phyloP scores from a whole-genome alignment of 129 eudicot species.

The Flaveria linearis region DNA sequence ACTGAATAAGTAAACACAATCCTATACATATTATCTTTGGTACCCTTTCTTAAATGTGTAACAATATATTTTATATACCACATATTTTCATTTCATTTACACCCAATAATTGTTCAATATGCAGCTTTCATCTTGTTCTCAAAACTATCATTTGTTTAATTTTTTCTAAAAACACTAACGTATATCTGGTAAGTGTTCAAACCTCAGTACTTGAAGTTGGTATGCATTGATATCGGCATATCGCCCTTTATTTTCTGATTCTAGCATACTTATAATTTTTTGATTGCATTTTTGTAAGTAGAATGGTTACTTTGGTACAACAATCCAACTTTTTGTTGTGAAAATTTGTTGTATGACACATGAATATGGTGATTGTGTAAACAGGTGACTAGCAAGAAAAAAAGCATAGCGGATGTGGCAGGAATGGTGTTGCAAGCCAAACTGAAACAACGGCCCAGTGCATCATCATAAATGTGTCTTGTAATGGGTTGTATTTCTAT shows the following conservation, averaged over 20 bases:
- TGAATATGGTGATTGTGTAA: constrained; percentile 2
- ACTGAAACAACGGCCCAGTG: constrained; percentile 60
- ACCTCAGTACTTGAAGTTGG: constrained; percentile 10
- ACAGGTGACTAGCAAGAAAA: constrained; percentile 92
- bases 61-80: not conserved
- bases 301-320: not conserved
- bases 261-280: not conserved
- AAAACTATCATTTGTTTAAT: not conserved
- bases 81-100: not conserved
- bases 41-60: not conserved
- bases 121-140: not conserved
- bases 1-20: not conserved
- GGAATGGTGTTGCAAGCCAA: constrained; percentile 79
- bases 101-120: not conserved
- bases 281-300: not conserved
- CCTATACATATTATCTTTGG: not conserved
- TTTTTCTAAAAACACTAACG: not conserved
- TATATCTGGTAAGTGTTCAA: not conserved
- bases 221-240: not conserved
- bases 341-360: not conserved
- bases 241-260: not conserved
- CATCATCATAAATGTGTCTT: constrained; percentile 46
- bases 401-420: constrained; percentile 81
- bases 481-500: constrained; percentile 22
- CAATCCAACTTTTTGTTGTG: not conserved